These are phyloP conservation scores for Phialemoniopsis sp. DNA, from an alignment of 2,329 filamentous ascomycete species.

Conservation along the genomic window DNA sequence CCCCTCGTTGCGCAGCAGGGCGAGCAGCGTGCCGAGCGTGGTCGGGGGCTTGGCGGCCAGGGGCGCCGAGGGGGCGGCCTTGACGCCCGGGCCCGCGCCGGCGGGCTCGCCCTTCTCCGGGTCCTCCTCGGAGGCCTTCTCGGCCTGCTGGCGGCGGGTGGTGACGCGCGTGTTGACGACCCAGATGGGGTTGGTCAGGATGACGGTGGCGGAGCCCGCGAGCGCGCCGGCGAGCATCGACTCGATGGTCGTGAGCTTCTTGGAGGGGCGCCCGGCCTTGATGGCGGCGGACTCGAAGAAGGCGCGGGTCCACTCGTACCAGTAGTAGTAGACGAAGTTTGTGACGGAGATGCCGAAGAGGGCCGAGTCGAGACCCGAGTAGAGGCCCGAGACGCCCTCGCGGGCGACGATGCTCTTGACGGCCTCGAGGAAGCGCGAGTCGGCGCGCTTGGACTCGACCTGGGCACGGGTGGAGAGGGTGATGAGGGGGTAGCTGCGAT, in stretches of 20 bases:
- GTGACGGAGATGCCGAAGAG: conserved; percentile 97
- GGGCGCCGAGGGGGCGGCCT: conserved; percentile 21
- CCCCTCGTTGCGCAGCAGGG: conserved; percentile 80
- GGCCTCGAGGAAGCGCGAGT: conserved; percentile 79
- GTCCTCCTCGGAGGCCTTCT: conserved; percentile 17
- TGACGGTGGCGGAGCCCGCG: conserved; percentile 88
- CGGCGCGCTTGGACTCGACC: conserved; percentile 91
- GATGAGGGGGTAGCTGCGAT: conserved; percentile 81
- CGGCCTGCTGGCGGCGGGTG: conserved; percentile 61
- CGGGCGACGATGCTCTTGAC: conserved; percentile 84
- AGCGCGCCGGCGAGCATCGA: conserved; percentile 93
- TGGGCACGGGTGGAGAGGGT: conserved; percentile 96
- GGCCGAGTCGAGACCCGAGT: conserved; percentile 88
- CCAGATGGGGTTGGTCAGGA: conserved; percentile 98
- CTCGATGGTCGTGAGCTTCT: conserved; percentile 86
- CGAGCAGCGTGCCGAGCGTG: conserved; percentile 76
- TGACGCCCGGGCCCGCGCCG: conserved; percentile 17
- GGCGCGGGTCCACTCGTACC: conserved; percentile 95
- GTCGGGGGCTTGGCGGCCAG: conserved; percentile 54
- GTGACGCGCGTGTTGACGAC: conserved; percentile 99
- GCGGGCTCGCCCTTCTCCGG: conserved; percentile 12
- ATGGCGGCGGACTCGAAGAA: conserved; percentile 78
- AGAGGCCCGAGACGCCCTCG: conserved; percentile 85
- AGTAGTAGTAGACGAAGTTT: conserved; percentile 99
- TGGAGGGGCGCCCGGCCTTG: conserved; percentile 63